Evolutionary conservation across 2,329 filamentous ascomycete genomes (phyloP), one percentile per base, ranked within the genome.

Genomic region (Ceratocystis eucalypticola): DNA sequence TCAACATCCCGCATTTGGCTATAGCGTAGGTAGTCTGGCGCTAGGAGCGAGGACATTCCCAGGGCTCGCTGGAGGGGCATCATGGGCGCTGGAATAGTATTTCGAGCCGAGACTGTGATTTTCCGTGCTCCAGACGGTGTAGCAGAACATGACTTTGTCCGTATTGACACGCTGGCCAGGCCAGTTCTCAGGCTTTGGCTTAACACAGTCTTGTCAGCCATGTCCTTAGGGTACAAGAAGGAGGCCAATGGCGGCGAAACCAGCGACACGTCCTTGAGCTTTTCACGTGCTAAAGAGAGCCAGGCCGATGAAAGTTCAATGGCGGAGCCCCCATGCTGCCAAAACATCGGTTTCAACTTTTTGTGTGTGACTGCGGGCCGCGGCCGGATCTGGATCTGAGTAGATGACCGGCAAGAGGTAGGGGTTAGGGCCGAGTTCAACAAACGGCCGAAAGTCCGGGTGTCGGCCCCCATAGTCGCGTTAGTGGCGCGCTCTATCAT

Each of bases 401-500:
- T 8, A 61, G 65, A 46, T 65, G 61, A 50, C 45, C 22, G 53
- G 7, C 22, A 57, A 20, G 61, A 61, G n/a, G 61, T 45, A 48
- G 65, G 55, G 50, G 48, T 20, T 45, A 66, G 59, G 41, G 64
- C 62, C 61, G 65, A 55, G 62, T 62, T 62, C 61, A 67, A 15
- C 25, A 69, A n/a, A 25, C 66, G 46, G 61, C 65, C 65, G n/a
- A 67, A n/a, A 28, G 53, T 33, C 37, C 62, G 45, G n/a, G 61
- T 41, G 41, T 65, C 66, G n/a, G 62, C 41, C 33, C 37, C 44
- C 41, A 61, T 37, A 22, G 66, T 57, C 20, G 63, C 62, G 46
- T 48, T 65, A 6, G 53, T 44, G 15, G 59, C 59, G 28, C 65
- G 68, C 67, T 69, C 69, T 53, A 69, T 64, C 69, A 69, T 69